Conservation (phyloP, 495 filamentous ascomycete genomes). For the Daldinia vernicosa region DNA sequence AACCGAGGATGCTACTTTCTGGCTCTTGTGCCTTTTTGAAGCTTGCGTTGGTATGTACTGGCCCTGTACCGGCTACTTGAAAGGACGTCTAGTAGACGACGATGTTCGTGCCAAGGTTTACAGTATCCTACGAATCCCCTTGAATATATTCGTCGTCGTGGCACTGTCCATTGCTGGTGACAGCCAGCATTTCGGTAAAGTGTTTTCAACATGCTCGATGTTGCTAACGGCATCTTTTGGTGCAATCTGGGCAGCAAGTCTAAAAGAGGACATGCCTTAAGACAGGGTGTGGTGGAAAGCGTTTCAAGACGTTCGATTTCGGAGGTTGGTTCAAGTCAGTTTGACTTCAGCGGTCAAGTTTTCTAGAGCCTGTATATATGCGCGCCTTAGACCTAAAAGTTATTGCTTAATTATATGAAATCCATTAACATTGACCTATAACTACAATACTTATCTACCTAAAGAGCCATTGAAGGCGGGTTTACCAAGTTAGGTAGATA, state of each 20-base stretch:
- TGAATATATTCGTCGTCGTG: constrained; percentile 64
- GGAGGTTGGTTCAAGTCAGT: not conserved
- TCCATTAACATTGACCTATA: no score
- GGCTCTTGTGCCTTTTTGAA: constrained; percentile 64
- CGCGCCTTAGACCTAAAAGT: not conserved
- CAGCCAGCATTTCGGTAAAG: constrained; percentile 45
- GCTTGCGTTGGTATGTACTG: constrained; percentile 64
- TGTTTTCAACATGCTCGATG: constrained; percentile 51
- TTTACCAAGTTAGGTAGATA: not conserved
- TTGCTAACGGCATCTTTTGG: constrained; percentile 47
- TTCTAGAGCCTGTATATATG: not conserved
- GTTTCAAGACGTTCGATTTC: not conserved
- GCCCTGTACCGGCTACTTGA: constrained; percentile 60
- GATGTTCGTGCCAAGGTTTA: constrained; percentile 62
- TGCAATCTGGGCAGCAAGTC: constrained; percentile 40
- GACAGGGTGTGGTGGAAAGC: not conserved
- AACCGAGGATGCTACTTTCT: constrained; percentile 58
- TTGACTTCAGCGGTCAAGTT: not conserved
- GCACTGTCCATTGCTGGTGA: constrained; percentile 57
- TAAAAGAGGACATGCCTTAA: constrained; percentile 42
- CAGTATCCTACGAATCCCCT: constrained; percentile 57
- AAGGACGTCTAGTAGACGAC: constrained; percentile 60
- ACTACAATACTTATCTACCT: no score
- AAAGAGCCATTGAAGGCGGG: not conserved
- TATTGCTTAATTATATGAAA: no score